Evolutionary conservation across 129 eudicot species (phyloP).

Genomic region (Dittrichia graveolens): DNA sequence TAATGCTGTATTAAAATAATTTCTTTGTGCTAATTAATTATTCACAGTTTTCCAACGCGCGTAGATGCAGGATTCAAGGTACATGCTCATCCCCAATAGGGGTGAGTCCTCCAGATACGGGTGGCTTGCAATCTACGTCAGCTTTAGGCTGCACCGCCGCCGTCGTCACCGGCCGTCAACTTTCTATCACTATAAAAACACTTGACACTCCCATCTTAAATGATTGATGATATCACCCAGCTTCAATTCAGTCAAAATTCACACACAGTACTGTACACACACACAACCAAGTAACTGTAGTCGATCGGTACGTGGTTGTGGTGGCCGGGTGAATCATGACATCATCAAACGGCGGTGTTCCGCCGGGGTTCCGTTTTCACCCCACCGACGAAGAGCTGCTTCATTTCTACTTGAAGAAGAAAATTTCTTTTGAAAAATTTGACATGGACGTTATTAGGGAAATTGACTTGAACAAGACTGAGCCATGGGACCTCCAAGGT

Average conservation of each 20-base stretch:
- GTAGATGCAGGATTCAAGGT: constrained; percentile 28
- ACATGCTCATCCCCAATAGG: constrained; percentile 18
- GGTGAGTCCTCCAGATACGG: constrained; percentile 28
- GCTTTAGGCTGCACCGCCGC: constrained; percentile 72
- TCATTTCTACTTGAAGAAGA: constrained; percentile 91
- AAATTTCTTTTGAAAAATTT: constrained; percentile 70
- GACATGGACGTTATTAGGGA: constrained; percentile 96
- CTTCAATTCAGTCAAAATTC: not conserved
- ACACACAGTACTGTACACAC: not conserved
- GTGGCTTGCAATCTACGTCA: constrained; percentile 51
- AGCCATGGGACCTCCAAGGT: constrained; percentile 99
- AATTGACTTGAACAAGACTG: constrained; percentile 85
- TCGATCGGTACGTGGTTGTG: too few species aligned
- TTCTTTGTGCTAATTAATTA: not conserved
- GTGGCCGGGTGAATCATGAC: constrained; percentile 39
- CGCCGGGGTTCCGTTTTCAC: constrained; percentile 95
- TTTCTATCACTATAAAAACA: constrained; percentile 39
- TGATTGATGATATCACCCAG: constrained; percentile 23
- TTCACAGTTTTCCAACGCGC: constrained; percentile 9
- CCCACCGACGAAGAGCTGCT: constrained; percentile 96
- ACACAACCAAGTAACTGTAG: constrained; percentile 18
- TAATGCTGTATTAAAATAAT: too few species aligned
- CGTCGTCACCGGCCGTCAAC: constrained; percentile 95
- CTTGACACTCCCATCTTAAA: constrained; percentile 34
- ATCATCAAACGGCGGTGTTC: constrained; percentile 76